Base-by-base conservation (phyloP, 257 asterid species). In the Solanum lignicaule region DNA sequence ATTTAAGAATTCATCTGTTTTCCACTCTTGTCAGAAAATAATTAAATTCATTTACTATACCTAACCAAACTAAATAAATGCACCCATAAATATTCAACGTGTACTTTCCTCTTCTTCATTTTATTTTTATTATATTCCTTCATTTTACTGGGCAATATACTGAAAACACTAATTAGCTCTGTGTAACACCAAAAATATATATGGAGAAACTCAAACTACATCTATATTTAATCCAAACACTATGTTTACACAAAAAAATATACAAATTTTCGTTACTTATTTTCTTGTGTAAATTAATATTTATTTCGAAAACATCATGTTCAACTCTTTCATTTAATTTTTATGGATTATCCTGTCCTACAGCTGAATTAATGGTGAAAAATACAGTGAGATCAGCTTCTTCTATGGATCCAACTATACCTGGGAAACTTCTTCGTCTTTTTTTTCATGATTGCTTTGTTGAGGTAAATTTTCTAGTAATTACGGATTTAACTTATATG, bases 381-480 rank as follows among this genome's bases (percentile, higher is more conserved):
- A 92, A 94, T 78, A 90, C 98, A 29, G 98, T 94, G 14, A 89
- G 93, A 88, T 88, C 95, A 83, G 96, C 98, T 89, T 94, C 98
- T 23, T 92, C 92, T 33, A 11, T 33, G 90, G 98, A 95, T 75
- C 94, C 94, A 39, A 89, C 97, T 0, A 12, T 94, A 69, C 98
- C 98, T 1, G 98, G 96, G 84, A 95, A 94, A 89, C 95, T 94
- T 68, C 95, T 94, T 39, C 98, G 98, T 66, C 86, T 95, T 87
- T 84, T 94, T 81, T 94, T 95, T 86, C 98, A 95, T 35, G 98
- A 95, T 83, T 95, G 98, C 89, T 95, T 95, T 69, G 90, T 95
- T 10, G 96, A 95, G 98, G 98, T 94, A 11, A 43, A 1, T 18
- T 32, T 72, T 18, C 3, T 7, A 32, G 6, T 52, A 52, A 18